These are phyloP conservation scores for Coniochaeta sp. DNA, from an alignment of 2,329 filamentous ascomycete genomes.

Conservation along the genomic window DNA sequence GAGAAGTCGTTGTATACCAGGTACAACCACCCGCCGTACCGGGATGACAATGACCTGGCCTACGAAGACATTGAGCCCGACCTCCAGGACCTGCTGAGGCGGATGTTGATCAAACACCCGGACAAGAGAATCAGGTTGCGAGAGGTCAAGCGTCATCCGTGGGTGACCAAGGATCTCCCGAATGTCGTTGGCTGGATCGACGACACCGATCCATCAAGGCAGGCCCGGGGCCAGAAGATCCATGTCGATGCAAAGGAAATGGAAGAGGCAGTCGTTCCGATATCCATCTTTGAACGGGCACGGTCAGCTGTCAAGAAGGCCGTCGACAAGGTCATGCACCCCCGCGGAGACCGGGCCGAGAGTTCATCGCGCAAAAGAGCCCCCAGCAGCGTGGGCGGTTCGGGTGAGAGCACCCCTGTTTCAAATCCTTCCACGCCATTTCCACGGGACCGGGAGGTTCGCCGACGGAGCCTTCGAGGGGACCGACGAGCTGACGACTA, in stretches of 20 bases:
- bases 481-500: slow-evolving; percentile 49
- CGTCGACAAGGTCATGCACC: slow-evolving; percentile 56
- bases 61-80: slow-evolving; percentile 83
- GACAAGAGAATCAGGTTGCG: slow-evolving; percentile 79
- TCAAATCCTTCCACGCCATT: slow-evolving; percentile 41
- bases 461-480: slow-evolving; percentile 46
- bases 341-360: slow-evolving; percentile 50
- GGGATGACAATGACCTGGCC: slow-evolving; percentile 68
- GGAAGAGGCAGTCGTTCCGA: slow-evolving; percentile 80
- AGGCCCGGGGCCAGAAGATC: slow-evolving; percentile 75
- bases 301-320: slow-evolving; percentile 69
- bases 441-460: slow-evolving; percentile 43
- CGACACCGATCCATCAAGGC: slow-evolving; percentile 78
- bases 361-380: slow-evolving; percentile 47
- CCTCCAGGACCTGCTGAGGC: slow-evolving; percentile 68
- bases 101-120: slow-evolving; percentile 84
- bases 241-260: slow-evolving; percentile 89
- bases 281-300: slow-evolving; percentile 80
- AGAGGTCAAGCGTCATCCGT: slow-evolving; percentile 90
- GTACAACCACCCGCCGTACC: slow-evolving; percentile 58
- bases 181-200: slow-evolving; percentile 82
- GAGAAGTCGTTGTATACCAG: slow-evolving; percentile 49
- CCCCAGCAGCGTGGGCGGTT: slow-evolving; percentile 58
- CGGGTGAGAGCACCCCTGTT: slow-evolving; percentile 46
- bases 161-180: slow-evolving; percentile 74